These are phyloP conservation scores for Luffa acutangula DNA, from an alignment of 306 rosid genomes.

Conservation along the genomic window DNA sequence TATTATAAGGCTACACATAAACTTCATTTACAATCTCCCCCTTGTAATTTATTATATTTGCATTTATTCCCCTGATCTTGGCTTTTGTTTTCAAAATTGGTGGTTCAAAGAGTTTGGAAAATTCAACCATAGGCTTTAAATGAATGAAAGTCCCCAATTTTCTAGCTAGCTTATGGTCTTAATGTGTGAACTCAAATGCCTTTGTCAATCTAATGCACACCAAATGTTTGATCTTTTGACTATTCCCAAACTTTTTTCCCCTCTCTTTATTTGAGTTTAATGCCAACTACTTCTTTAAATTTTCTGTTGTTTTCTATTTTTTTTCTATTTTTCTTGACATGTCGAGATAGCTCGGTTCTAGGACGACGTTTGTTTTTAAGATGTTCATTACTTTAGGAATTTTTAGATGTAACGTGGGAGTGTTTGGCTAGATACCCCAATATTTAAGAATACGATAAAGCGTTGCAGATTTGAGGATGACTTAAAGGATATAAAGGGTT, in stretches of 20 bases:
- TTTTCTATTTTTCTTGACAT: neutral
- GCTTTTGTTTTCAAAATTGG: neutral
- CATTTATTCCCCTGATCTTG: neutral
- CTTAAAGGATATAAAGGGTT: too few relatives aligned
- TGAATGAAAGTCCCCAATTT: neutral
- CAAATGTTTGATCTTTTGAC: neutral
- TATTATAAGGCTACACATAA: neutral
- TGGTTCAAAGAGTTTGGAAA: neutral
- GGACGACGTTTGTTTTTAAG: neutral
- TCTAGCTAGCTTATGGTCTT: neutral
- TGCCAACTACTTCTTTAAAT: neutral
- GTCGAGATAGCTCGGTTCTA: neutral
- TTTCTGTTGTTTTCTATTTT: neutral
- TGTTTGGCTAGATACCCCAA: neutral
- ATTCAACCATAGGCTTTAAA: slow-evolving; percentile 1
- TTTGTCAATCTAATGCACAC: neutral
- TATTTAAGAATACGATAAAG: too few relatives aligned
- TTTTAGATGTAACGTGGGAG: neutral
- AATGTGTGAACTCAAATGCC: neutral
- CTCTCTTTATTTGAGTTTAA: neutral
- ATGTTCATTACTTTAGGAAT: neutral
- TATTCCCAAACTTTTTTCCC: neutral
- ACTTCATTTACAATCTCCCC: neutral
- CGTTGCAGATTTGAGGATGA: too few relatives aligned
- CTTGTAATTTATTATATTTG: neutral